Evolutionary conservation across 805 yeast genomes (phyloP).

Genomic region (Wickerhamomyces queroliae): DNA sequence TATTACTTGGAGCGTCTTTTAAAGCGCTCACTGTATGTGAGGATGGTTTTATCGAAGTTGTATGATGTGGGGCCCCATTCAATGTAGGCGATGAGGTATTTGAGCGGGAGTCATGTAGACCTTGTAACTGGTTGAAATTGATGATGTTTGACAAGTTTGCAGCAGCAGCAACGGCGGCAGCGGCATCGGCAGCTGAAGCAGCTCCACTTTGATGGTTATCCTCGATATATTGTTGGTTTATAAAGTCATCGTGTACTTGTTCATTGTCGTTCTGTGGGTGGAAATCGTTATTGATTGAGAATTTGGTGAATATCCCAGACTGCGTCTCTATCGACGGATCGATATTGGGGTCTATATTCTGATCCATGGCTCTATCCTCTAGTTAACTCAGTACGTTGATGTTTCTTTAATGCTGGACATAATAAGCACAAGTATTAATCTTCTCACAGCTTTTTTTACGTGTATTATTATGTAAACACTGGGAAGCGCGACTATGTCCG

Average conservation of each 20-base stretch:
- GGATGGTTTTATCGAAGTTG: no score
- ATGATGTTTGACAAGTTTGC: conserved; percentile 21
- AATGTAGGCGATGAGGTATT: background rate
- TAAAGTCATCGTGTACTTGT: conserved; percentile 1
- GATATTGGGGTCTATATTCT: conserved; percentile 10
- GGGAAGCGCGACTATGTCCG: no score
- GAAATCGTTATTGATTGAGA: conserved; percentile 10
- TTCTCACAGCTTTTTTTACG: no score
- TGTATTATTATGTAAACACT: no score
- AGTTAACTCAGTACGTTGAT: no score
- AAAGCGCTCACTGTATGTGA: background rate
- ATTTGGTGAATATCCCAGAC: conserved; percentile 15
- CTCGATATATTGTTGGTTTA: background rate
- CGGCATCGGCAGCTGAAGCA: conserved; percentile 7
- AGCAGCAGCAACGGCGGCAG: conserved; percentile 17
- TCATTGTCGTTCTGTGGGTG: conserved; percentile 5
- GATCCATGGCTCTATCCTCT: background rate
- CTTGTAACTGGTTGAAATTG: conserved; percentile 15
- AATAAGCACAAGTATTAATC: no score
- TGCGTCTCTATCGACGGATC: conserved; percentile 19
- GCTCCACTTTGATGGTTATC: background rate
- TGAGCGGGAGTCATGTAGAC: background rate
- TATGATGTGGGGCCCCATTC: background rate
- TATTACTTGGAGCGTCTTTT: background rate
- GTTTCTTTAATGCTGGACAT: no score